phyloP scores from a whole-genome alignment of 140 eudicot species.

The Anethum foeniculum region DNA sequence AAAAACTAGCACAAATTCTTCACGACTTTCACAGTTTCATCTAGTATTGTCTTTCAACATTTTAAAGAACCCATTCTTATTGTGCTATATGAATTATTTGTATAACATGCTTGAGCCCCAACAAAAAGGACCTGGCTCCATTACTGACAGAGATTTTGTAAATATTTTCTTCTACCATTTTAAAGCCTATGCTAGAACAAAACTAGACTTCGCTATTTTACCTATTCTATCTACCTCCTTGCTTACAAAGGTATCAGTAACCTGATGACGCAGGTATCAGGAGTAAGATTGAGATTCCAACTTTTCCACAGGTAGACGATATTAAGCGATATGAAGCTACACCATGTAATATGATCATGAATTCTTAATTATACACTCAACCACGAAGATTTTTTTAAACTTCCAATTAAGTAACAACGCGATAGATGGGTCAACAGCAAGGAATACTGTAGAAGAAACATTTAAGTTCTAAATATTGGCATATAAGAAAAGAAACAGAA shows the following conservation, averaged over 20 bases:
- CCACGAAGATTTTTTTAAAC: background rate
- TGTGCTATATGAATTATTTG: background rate
- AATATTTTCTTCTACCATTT: background rate
- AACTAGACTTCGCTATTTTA: background rate
- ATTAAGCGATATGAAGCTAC: background rate
- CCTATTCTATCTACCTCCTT: background rate
- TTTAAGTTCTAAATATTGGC: background rate
- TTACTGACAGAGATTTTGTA: background rate
- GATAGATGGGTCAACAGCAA: background rate
- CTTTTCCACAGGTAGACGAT: background rate
- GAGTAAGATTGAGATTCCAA: background rate
- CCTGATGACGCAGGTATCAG: background rate
- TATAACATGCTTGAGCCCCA: background rate
- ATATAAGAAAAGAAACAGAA: background rate
- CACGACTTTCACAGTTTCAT: background rate
- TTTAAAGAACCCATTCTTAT: background rate
- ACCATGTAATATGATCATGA: background rate
- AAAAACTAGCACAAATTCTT: no score
- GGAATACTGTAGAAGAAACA: background rate
- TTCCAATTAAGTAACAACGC: background rate
- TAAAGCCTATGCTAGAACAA: background rate
- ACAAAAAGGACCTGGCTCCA: background rate
- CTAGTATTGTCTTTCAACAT: background rate
- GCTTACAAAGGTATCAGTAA: background rate
- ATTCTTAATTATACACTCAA: background rate